Evolutionary conservation across 768 basidiomycete genomes (phyloP).

Genomic region (Termitomyces sp.): DNA sequence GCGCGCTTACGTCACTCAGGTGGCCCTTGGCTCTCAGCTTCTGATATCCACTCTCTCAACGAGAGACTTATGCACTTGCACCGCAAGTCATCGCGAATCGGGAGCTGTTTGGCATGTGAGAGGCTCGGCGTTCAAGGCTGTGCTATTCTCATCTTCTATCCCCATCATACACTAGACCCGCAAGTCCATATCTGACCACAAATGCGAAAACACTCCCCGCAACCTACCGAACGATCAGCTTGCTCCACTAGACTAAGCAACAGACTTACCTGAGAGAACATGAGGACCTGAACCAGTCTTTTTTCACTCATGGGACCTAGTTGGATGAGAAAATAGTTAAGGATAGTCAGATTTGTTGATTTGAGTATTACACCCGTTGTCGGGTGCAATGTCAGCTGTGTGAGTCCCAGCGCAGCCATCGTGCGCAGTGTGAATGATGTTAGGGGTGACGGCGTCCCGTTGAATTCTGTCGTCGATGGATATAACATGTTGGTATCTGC

Average conservation of each 20-base stretch:
- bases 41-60: background rate
- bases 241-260: background rate
- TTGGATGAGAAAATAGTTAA: constrained; percentile 78
- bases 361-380: constrained; percentile 55
- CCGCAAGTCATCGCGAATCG: background rate
- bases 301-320: constrained; percentile 86
- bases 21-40: background rate
- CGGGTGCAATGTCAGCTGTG: constrained; percentile 53
- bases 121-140: background rate
- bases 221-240: constrained; percentile 33
- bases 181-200: constrained; percentile 83
- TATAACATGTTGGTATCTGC: constrained; percentile 66
- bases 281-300: constrained; percentile 65
- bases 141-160: constrained; percentile 59
- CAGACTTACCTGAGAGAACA: constrained; percentile 59
- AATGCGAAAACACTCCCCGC: constrained; percentile 80
- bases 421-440: constrained; percentile 51
- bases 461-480: constrained; percentile 66
- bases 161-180: constrained; percentile 86
- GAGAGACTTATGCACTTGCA: background rate
- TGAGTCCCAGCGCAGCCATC: constrained; percentile 59
- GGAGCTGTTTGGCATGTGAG: constrained; percentile 5
- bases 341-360: constrained; percentile 85
- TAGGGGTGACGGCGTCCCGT: constrained; percentile 47
- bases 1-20: background rate